Evolutionary conservation across 2,329 filamentous ascomycete genomes (phyloP), one percentile per base, ranked within the genome.

Genomic region (Aspergillus alliaceus): DNA sequence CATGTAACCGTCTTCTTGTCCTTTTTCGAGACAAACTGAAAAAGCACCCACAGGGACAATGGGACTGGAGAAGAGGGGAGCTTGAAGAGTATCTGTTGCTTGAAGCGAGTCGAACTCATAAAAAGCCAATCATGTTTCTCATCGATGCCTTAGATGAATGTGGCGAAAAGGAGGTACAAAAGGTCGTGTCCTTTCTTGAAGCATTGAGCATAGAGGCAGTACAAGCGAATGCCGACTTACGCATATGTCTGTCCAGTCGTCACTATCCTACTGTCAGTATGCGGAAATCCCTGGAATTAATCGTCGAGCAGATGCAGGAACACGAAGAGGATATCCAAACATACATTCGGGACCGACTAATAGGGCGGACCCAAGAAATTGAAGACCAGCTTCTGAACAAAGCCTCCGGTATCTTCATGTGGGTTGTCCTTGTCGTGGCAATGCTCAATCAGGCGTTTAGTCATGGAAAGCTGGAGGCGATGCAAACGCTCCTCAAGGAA

Each of bases 101-200:
- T n/a, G n/a, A n/a, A n/a, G n/a, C n/a, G n/a, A n/a, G n/a, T n/a
- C n/a, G n/a, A n/a, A n/a, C n/a, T n/a, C n/a, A n/a, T n/a, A n/a
- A n/a, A n/a, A n/a, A n/a, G n/a, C n/a, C n/a, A n/a, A n/a, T 70
- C 47, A 67, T 59, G 0, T 75, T 70, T 48, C 74, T 79, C 51
- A 68, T 81, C 37, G 79, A 81, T 63, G 79, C 79, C 4, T 71
- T 81, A 6, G 77, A 81, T 57, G 79, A 81, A 61, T 80, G 77
- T 60, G 62, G 75, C 4, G 74, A 77, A 55, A 54, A 68, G 12
- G 57, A 78, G 35, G 63, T 76, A 6, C 64, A 66, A 32, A 69
- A 75, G 2, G 75, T 80, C 71, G 57, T 78, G 1, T 52, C 59
- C 0, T 74, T 66, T 48, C 72, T 79, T 47, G 68, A 77, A 54